Evolutionary conservation across 2,329 filamentous ascomycete genomes (phyloP), one percentile per base, ranked within the genome.

Genomic region (Clonostachys byssicola): DNA sequence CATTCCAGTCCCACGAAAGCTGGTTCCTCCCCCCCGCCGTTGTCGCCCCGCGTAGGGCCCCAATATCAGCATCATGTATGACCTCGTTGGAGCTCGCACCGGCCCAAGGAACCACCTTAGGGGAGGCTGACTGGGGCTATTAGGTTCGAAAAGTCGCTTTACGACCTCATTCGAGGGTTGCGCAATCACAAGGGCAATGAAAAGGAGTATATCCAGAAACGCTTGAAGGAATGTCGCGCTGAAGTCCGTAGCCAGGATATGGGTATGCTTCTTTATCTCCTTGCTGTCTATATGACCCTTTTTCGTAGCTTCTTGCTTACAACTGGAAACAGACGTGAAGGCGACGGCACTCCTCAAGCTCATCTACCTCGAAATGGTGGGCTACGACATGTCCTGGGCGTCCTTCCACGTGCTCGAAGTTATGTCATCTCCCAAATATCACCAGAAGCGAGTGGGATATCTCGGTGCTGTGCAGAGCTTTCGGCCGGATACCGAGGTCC

Each of bases 371-470:
- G 94, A 99, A 66, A 99, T 99, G 94, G 92, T 97, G 57, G 94
- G 94, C 13, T 89, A 97, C 65, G 94, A 97, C 69, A 99, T 99
- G 94, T 96, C 92, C 4, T 99, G 94, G 94, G 94, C 94, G 5
- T 92, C 92, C 12, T 99, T 99, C 71, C 89, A 99, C 65, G 92
- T 97, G 45, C 85, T 99, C 43, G 94, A 99, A 72, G 94, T 99
- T 70, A 99, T 99, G 94, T 95, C 92, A 36, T 95, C 90, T 38
- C 78, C 87, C 43, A 97, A 96, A 65, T 95, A 95, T 66, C 80
- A 91, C 56, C 92, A 96, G 68, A 99, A 99, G 71, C 81, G 92
- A 54, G 90, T 96, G 41, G 94, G 92, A 49, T 99, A 99, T 65
- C 77, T 99, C 17, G 92, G 88, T 13, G 94, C 94, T 9, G 91